Percentiles rank a stretch among this genome's conserved stretches.
phyloP scores from a whole-genome alignment of 2,329 filamentous ascomycete genomes.

The Sphaceloma murrayae region DNA sequence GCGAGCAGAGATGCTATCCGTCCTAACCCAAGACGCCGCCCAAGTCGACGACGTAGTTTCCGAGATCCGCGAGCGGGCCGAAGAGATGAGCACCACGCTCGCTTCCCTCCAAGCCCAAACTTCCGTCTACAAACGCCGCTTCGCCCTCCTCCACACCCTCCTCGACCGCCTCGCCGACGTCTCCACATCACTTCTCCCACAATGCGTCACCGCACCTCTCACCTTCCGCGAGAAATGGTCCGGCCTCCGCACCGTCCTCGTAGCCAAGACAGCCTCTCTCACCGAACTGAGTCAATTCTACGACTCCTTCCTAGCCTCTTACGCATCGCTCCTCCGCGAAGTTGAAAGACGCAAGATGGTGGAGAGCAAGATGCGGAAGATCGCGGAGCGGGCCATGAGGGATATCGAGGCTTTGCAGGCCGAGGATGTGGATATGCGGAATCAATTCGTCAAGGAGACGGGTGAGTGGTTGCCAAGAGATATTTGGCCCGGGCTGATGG shows the following conservation, averaged over 20 bases:
- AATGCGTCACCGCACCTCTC: conserved; percentile 54
- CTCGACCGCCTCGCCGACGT: conserved; percentile 60
- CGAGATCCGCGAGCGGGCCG: conserved; percentile 64
- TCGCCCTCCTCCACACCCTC: conserved; percentile 51
- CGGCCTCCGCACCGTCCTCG: conserved; percentile 61
- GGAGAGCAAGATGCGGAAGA: conserved; percentile 61
- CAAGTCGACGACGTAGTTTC: conserved; percentile 54
- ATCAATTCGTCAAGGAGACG: conserved; percentile 69
- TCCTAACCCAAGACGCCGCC: conserved; percentile 61
- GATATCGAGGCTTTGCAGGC: conserved; percentile 62
- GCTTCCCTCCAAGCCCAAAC: conserved; percentile 55
- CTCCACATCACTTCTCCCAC: conserved; percentile 54
- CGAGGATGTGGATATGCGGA: conserved; percentile 60
- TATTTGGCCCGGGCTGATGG: conserved; percentile 67
- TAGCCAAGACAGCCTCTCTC: conserved; percentile 63
- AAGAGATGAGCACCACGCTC: conserved; percentile 66
- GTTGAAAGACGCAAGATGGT: conserved; percentile 63
- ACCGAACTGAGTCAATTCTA: conserved; percentile 72
- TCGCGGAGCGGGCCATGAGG: conserved; percentile 68
- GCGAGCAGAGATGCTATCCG: conserved; percentile 69
- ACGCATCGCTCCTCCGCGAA: conserved; percentile 76
- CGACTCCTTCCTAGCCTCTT: conserved; percentile 73
- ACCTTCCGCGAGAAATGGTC: conserved; percentile 60
- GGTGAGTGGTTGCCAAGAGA: conserved; percentile 82
- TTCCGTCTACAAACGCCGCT: conserved; percentile 45